Evolutionary conservation across 1,139 yeast species (phyloP), one percentile per base, ranked within the genome.

Genomic region (Schwanniomyces etchellsii): DNA sequence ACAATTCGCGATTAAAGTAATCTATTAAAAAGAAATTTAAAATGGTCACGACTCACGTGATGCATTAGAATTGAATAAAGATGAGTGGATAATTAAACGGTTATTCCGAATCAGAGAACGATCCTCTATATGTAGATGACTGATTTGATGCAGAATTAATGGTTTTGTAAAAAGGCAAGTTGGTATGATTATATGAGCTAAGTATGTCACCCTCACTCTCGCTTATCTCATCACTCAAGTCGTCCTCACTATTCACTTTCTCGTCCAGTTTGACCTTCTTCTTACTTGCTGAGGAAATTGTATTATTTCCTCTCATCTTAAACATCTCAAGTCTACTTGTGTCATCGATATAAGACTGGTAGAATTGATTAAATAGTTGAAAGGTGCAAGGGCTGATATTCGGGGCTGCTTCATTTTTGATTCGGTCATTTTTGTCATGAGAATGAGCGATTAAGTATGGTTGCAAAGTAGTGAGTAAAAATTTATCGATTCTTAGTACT

Each of bases 331-430:
- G 32, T 17, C 29, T 26, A 3, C 39, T 36, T n/a, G 45, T 41
- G 27, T 42, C 45, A 20, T 38, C 35, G 7, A 38, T 26, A 26
- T 40, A 43, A n/a, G 47, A 35, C 18, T 35, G 27, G 30, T 43
- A 43, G 28, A 43, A 43, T 15, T 28, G 30, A 28, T 38, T 39
- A 29, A 43, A 43, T n/a, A 43, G 32, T 14, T 31, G 28, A 15
- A 32, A 27, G 2, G 47, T 43, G 4, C 34, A 23, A 6, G 26
- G 29, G 3, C 37, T 25, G n/a, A 37, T 27, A n/a, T n/a, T n/a
- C n/a, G n/a, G n/a, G n/a, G n/a, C n/a, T n/a, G n/a, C n/a, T n/a
- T n/a, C n/a, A n/a, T n/a, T n/a, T 6, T 27, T 7, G 6, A 35
- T 24, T n/a, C n/a, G 20, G 5, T 13, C 13, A 24, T 17, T 14